phyloP scores from a whole-genome alignment of 2,329 filamentous ascomycete genomes.

The Epichloe typhina region DNA sequence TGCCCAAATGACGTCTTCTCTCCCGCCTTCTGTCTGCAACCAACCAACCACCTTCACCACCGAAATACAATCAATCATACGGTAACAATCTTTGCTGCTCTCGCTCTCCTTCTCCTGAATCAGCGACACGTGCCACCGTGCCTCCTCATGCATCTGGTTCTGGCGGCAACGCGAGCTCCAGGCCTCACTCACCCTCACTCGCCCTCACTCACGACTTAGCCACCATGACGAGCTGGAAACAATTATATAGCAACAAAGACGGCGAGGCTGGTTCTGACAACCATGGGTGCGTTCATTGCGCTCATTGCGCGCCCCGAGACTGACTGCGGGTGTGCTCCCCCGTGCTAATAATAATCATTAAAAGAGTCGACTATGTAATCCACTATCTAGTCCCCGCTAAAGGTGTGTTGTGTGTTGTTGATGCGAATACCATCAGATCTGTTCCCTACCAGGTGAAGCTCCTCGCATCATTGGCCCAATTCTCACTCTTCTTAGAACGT shows the following conservation, averaged over 20 bases:
- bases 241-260: conserved; percentile 18
- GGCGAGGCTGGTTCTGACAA: conserved; percentile 21
- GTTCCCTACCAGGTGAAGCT: background rate
- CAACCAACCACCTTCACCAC: too few species aligned
- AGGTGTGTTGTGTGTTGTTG: conserved; percentile 42
- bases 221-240: conserved; percentile 21
- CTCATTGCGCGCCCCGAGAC: background rate
- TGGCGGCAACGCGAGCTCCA: too few species aligned
- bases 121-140: too few species aligned
- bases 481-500: conserved; percentile 37
- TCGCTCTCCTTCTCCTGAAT: too few species aligned
- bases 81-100: too few species aligned
- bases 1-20: too few species aligned
- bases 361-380: conserved; percentile 77
- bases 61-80: too few species aligned
- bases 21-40: too few species aligned
- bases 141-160: too few species aligned
- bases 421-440: background rate
- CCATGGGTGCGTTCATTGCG: conserved; percentile 22
- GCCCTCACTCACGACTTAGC: too few species aligned
- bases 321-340: conserved; percentile 5
- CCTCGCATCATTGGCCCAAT: background rate
- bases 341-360: background rate
- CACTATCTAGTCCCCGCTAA: conserved; percentile 59
- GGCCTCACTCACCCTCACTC: too few species aligned